phyloP scores from a whole-genome alignment of 2,329 filamentous ascomycete species.

The Diaporthe helianthi region DNA sequence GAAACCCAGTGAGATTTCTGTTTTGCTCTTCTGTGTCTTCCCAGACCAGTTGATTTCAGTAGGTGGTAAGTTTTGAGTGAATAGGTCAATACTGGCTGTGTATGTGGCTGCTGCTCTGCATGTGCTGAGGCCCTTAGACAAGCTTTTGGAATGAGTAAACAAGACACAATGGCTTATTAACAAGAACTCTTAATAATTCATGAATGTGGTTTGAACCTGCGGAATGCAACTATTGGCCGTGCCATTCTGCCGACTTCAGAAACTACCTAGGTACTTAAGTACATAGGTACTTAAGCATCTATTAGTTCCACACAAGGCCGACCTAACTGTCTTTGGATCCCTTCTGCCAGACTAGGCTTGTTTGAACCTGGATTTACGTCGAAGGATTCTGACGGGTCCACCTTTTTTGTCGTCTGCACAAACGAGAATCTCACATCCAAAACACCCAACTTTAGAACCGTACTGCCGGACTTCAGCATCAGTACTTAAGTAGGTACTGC shows the following conservation, averaged over 20 bases:
- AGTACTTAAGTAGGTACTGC: too few species aligned
- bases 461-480: slow-evolving; percentile 4
- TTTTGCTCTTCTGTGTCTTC: neutral
- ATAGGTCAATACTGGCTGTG: too few species aligned
- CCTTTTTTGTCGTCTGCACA: neutral
- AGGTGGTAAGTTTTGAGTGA: neutral
- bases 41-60: too few species aligned
- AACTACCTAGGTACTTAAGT: too few species aligned
- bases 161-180: neutral
- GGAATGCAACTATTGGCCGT: neutral
- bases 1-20: neutral
- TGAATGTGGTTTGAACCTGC: neutral
- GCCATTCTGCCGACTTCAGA: slow-evolving; percentile 10
- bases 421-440: neutral
- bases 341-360: neutral
- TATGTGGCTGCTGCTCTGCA: neutral
- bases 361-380: neutral
- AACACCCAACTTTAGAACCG: too few species aligned
- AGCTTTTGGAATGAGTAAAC: neutral
- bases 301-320: neutral
- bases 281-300: too few species aligned
- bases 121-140: neutral
- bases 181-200: too few species aligned
- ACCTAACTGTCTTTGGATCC: neutral
- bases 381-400: slow-evolving; percentile 12